Percentiles rank a stretch among this genome's conserved stretches.
Conservation (phyloP, 257 asterid genomes). For the Echites panduratus region DNA sequence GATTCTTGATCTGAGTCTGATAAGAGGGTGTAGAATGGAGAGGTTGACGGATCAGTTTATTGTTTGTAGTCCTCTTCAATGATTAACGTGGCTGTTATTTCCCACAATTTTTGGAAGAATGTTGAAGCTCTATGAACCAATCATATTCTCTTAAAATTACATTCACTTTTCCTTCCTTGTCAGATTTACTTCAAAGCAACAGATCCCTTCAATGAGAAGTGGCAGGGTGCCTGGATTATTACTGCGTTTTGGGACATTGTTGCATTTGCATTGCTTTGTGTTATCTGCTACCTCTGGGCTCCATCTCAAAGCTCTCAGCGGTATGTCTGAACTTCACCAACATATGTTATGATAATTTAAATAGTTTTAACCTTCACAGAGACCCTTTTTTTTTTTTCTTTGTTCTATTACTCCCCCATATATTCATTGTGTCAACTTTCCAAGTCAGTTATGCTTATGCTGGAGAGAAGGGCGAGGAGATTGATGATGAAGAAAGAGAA, state of each 20-base stretch:
- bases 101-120: background rate
- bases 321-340: constrained; percentile 30
- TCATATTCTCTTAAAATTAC: constrained; percentile 11
- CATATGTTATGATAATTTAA: background rate
- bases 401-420: background rate
- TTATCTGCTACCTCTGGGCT: constrained; percentile 94
- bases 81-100: background rate
- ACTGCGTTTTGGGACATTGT: constrained; percentile 97
- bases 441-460: constrained; percentile 77
- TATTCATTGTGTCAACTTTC: constrained; percentile 4
- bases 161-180: constrained; percentile 20
- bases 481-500: constrained; percentile 75
- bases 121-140: background rate
- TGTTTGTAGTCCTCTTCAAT: background rate
- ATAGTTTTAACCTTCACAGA: background rate
- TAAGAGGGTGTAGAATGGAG: background rate
- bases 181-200: constrained; percentile 94
- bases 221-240: constrained; percentile 96
- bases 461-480: constrained; percentile 61
- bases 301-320: constrained; percentile 95
- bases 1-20: background rate
- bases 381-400: constrained; percentile 2
- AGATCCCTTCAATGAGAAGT: constrained; percentile 95
- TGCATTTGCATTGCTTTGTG: constrained; percentile 67
- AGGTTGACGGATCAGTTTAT: constrained; percentile 5